phyloP scores from a whole-genome alignment of 2,329 filamentous ascomycete genomes.

The Fusarium sp. region DNA sequence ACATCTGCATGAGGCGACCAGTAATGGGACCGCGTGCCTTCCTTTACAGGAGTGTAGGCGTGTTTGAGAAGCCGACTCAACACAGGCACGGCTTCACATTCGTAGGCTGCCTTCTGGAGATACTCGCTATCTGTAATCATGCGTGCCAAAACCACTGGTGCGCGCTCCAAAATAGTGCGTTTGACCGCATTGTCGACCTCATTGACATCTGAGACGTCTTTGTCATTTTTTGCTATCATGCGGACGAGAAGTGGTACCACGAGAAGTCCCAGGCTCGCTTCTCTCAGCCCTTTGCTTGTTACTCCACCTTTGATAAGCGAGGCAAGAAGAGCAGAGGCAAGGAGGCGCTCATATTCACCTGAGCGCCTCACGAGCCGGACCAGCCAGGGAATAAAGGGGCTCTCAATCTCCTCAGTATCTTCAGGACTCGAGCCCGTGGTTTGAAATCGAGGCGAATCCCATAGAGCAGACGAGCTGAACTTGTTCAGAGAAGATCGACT shows the following conservation, averaged over 20 bases:
- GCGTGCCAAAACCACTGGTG: slow-evolving; percentile 79
- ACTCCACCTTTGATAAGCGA: slow-evolving; percentile 75
- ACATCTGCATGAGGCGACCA: slow-evolving; percentile 53
- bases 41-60: slow-evolving; percentile 58
- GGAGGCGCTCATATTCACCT: slow-evolving; percentile 67
- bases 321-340: slow-evolving; percentile 75
- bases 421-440: slow-evolving; percentile 44
- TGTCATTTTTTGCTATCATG: slow-evolving; percentile 61
- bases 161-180: slow-evolving; percentile 68
- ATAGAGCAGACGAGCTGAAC: slow-evolving; percentile 41
- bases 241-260: slow-evolving; percentile 75
- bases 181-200: slow-evolving; percentile 49
- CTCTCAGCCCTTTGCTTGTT: slow-evolving; percentile 67
- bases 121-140: slow-evolving; percentile 81
- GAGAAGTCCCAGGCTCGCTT: slow-evolving; percentile 71
- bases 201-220: slow-evolving; percentile 55
- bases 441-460: slow-evolving; percentile 47
- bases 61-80: slow-evolving; percentile 60
- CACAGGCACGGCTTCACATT: slow-evolving; percentile 62
- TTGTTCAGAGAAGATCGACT: slow-evolving; percentile 45
- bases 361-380: slow-evolving; percentile 69
- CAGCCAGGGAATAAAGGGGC: slow-evolving; percentile 77
- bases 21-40: slow-evolving; percentile 43
- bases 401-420: slow-evolving; percentile 70
- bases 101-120: slow-evolving; percentile 83